These are phyloP conservation scores for Sporothrix globosa DNA, from an alignment of 2,329 filamentous ascomycete genomes.

Conservation along the genomic window DNA sequence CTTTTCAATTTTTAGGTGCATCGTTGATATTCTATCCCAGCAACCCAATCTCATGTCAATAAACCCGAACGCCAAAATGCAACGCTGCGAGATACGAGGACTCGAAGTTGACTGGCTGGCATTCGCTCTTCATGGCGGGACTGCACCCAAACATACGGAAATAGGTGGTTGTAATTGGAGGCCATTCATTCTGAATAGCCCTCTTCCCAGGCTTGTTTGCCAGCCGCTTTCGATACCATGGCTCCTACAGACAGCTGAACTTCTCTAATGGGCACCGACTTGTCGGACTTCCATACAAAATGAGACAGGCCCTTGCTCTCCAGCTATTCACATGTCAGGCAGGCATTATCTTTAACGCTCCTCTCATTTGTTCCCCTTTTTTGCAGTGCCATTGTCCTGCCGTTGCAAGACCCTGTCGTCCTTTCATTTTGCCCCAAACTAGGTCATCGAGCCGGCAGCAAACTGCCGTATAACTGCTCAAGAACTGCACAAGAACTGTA, in stretches of 20 bases:
- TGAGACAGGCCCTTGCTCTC: background rate
- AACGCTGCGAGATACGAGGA: constrained; percentile 4
- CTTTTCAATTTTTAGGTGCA: background rate
- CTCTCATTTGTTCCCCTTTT: constrained; percentile 4
- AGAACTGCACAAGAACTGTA: background rate
- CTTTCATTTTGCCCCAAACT: constrained; percentile 1
- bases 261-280: background rate
- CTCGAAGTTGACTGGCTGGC: background rate
- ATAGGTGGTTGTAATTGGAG: background rate
- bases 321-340: constrained; percentile 19
- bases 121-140: background rate
- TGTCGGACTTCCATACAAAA: background rate
- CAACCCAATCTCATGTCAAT: constrained; percentile 8
- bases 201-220: background rate
- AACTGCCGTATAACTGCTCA: background rate
- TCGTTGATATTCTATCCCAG: background rate
- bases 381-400: background rate
- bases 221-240: background rate
- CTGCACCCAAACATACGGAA: background rate
- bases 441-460: constrained; percentile 11
- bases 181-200: background rate
- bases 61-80: constrained; percentile 13
- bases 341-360: too few species aligned
- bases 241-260: background rate
- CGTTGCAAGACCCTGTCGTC: constrained; percentile 1